Conservation (phyloP, 495 filamentous ascomycete species). For the Trichoderma gamsii region DNA sequence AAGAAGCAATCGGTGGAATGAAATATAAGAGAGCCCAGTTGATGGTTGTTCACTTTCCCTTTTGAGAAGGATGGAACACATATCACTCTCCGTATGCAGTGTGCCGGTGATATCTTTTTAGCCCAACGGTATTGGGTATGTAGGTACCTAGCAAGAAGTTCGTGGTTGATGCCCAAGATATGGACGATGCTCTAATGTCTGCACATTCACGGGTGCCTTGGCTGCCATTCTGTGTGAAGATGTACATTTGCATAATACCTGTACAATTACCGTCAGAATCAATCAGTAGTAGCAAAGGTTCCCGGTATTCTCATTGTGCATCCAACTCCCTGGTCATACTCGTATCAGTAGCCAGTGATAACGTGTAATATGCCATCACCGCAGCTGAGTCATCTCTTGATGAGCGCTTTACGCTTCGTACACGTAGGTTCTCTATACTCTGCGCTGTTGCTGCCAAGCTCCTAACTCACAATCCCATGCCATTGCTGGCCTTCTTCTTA, state of each 20-base stretch:
- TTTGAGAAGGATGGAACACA: background rate
- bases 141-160: background rate
- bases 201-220: background rate
- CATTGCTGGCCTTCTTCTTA: no score
- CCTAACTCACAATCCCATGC: no score
- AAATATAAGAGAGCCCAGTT: background rate
- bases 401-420: no score
- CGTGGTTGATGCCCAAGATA: background rate
- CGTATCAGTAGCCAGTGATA: no score
- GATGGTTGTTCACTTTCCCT: background rate
- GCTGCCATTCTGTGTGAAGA: background rate
- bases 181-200: background rate
- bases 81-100: background rate
- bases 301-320: no score
- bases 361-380: no score
- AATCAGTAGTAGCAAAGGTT: no score
- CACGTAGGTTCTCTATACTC: no score
- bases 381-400: no score
- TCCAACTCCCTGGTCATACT: no score
- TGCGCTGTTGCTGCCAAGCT: no score
- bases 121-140: background rate
- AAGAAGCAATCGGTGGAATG: background rate
- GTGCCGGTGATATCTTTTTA: background rate
- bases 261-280: no score
- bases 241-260: background rate